Base-by-base conservation (phyloP, 2,329 filamentous ascomycete genomes). In the Hyphodiscus sp. region DNA sequence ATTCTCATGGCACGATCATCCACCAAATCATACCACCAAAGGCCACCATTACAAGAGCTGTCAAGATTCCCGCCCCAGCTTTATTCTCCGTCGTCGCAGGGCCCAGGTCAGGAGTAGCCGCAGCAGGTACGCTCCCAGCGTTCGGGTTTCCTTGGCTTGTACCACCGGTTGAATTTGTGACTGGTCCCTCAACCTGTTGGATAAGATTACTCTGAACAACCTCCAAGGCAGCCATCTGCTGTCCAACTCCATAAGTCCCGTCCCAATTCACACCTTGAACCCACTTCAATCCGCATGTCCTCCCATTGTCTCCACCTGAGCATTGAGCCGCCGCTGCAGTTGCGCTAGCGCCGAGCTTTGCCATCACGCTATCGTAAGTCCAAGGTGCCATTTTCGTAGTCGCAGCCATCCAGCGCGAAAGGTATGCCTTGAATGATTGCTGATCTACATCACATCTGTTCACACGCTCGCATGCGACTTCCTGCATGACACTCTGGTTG, bases 51-150 rank as follows among this genome's bases (percentile, higher is more conserved):
- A 68, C 47, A 6, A 85, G 29, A 1, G 80, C 68, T 0, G 87
- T 91, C 45, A 83, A 59, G 55, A 91, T 78, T 13, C 80, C 81
- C 30, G 87, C 88, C 10, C 87, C 89, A 3, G 80, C 85, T 59
- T 74, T 79, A 65, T 91, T 87, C 7, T 75, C 83, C 1, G 74
- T 75, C 1, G 68, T 71, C 6, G 70, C 65, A 5, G 65, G 26
- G 19, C 20, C 8, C 6, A 18, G 13, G 2, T 18, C 20, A 13
- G 13, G 4, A 38, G 13, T 38, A 38, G 11, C 33, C 4, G 33
- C 4, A 13, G 33, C 11, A 4, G 33, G 33, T 15, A 2, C 13
- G 33, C 4, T 56, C 16, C 66, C 65, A 23, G 65, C 66, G 38
- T 47, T 50, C 11, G 65, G 57, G 52, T 71, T 58, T 0, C 70